phyloP scores from a whole-genome alignment of 768 basidiomycete genomes.

The Lactifluus pinguis region DNA sequence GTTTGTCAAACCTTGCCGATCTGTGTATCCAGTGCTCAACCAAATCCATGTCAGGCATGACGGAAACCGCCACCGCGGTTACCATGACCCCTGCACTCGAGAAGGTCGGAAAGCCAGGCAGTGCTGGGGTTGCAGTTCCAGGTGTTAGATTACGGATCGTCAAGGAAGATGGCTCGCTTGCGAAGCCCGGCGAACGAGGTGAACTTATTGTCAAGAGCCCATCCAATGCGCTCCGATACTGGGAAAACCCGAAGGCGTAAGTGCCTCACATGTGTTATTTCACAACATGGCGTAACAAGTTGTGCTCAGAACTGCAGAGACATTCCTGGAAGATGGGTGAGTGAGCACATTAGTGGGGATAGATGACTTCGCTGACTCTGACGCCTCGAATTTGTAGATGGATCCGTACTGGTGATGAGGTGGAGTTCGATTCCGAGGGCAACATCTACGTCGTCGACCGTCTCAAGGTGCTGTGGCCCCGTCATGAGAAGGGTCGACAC shows the following conservation, averaged over 20 bases:
- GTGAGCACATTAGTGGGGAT: slow-evolving; percentile 26
- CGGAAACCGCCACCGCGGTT: slow-evolving; percentile 50
- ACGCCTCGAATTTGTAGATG: slow-evolving; percentile 35
- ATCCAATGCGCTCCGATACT: slow-evolving; percentile 35
- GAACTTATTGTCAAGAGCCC: slow-evolving; percentile 44
- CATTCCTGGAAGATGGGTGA: slow-evolving; percentile 53
- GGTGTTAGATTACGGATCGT: slow-evolving; percentile 45
- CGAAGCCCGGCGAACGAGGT: slow-evolving; percentile 45
- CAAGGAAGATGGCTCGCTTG: slow-evolving; percentile 45
- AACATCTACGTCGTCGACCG: slow-evolving; percentile 55
- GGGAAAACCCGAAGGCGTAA: slow-evolving; percentile 51
- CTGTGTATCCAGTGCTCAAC: background rate
- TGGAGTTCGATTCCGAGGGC: slow-evolving; percentile 40
- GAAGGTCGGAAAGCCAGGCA: slow-evolving; percentile 45
- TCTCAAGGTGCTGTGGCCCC: slow-evolving; percentile 35
- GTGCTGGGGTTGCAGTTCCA: slow-evolving; percentile 40
- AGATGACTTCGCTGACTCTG: background rate
- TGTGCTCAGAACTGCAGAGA: slow-evolving; percentile 48
- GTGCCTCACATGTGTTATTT: slow-evolving; percentile 20
- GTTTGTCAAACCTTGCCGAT: slow-evolving; percentile 22
- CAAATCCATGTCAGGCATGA: slow-evolving; percentile 44
- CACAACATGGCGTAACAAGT: background rate
- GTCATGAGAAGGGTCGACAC: slow-evolving; percentile 11
- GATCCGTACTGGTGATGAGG: slow-evolving; percentile 63
- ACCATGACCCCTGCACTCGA: slow-evolving; percentile 39